Percentiles rank a stretch among this genome's conserved stretches.
These are phyloP conservation scores for Aspergillus homomorphus DNA, from an alignment of 495 filamentous ascomycete genomes.

Conservation along the genomic window DNA sequence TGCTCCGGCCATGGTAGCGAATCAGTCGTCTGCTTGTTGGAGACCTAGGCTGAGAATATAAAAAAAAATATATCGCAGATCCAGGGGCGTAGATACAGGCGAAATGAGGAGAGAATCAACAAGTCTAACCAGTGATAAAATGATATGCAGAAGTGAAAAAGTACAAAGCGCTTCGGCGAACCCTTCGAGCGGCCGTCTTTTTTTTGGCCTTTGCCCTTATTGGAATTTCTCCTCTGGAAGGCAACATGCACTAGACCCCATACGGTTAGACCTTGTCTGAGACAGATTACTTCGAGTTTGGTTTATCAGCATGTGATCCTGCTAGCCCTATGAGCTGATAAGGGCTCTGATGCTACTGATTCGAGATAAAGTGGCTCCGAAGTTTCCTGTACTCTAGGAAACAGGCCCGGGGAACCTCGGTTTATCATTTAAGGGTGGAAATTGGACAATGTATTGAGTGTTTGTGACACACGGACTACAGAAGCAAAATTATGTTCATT, in stretches of 20 bases:
- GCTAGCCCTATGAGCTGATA: slow-evolving; percentile 16
- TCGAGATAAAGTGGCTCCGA: no score
- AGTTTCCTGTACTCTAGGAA: no score
- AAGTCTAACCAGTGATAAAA: slow-evolving; percentile 3
- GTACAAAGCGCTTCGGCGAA: slow-evolving; percentile 20
- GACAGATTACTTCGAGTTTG: not conserved
- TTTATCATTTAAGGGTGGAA: no score
- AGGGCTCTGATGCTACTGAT: no score
- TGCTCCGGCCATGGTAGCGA: slow-evolving; percentile 33
- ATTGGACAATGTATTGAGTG: no score
- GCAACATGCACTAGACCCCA: slow-evolving; percentile 3
- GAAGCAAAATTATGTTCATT: no score
- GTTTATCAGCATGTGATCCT: slow-evolving; percentile 20
- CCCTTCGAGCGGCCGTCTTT: slow-evolving; percentile 34
- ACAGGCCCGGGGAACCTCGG: no score
- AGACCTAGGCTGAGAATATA: not conserved
- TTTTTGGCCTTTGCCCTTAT: slow-evolving; percentile 24
- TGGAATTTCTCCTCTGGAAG: slow-evolving; percentile 23
- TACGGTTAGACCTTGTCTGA: slow-evolving; percentile 7
- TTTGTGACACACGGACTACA: no score
- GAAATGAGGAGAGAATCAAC: slow-evolving; percentile 13
- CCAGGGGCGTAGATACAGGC: not conserved
- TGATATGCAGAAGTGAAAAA: slow-evolving; percentile 10
- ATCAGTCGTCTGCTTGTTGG: not conserved
- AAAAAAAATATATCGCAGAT: not conserved